Base-by-base conservation (phyloP, 192 early-diverging fungal genomes). In the Jimgerdemannia flammicorona region DNA sequence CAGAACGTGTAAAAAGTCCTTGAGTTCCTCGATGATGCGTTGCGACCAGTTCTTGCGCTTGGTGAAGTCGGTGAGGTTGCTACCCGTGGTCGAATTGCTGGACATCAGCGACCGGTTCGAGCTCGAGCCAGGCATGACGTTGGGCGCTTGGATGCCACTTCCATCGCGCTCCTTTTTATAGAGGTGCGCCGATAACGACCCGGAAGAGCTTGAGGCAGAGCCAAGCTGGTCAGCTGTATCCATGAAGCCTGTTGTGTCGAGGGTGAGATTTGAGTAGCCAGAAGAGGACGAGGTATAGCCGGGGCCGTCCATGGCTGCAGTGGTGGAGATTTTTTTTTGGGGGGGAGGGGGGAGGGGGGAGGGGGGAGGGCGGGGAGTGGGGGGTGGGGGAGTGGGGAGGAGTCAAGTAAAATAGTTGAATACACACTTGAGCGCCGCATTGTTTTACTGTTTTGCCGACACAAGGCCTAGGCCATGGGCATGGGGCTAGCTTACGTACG, bases 21-120 rank as follows among this genome's bases (percentile, higher is more conserved):
- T 84, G 2, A 85, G 41, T 43, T 85, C 84, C 44, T 79, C 79
- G 29, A 85, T 70, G 18, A 85, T 85, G 3, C 79, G 83, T 64
- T 85, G 80, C 14, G 73, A 74, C 84, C 84, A 85, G 66, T 85
- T 85, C 73, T 85, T 83, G 40, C 84, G 71, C 40, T 85, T 79
- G 14, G 80, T 79, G 73, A 85, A 85, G 17, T 85, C 84, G 4
- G 77, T 85, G 3, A 64, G 49, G 20, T 44, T 77, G 11, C 64
- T 80, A 3, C n/a, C 64, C 17, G 75, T 40, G 44, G 42, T n/a
- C 4, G 69, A 43, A 4, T 67, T 59, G 14, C 14, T 59, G 14
- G 49, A 59, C 14, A 59, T 59, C 14, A 59, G 49, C 49, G 49
- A 59, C 8, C 49, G 49, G 49, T 59, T 59, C 49, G 49, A 59